Evolutionary conservation across 495 filamentous ascomycete genomes (phyloP), one percentile per base, ranked within the genome.

Genomic region (Cercophora scortea): DNA sequence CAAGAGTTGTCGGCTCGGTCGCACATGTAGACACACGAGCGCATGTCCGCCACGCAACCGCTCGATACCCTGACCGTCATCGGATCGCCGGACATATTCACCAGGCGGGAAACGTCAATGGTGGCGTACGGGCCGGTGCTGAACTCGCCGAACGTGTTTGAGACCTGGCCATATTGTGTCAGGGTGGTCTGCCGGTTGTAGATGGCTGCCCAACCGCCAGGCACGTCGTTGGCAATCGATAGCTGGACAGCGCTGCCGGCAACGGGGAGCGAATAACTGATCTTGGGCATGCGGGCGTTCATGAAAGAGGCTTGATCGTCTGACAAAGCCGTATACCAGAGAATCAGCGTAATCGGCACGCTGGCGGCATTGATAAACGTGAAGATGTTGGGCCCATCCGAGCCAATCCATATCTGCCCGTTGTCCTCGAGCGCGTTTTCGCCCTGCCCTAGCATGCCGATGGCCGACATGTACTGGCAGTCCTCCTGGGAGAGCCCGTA

Each of bases 101-200:
- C 63, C 33, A 71, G 54, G 18, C 67, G 51, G 11, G 63, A 66
- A 32, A 74, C 57, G 50, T 74, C 68, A 25, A 66, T 55, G n/a
- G 59, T 64, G 40, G 65, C 69, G 6, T 40, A 62, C 0, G 9
- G 12, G 11, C 60, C 61, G 0, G 57, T 63, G 51, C 50, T 71
- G 57, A 64, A 64, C 56, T 73, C 71, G 34, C 62, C 59, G 56
- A 68, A 67, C n/a, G 66, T 71, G 50, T 73, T 68, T 47, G 53
- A 35, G 42, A 72, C 50, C 50, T 65, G 65, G 2, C 68, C 71
- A 43, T 63, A 65, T 40, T 38, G 32, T 10, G 58, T 57, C 39
- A 68, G 56, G 8, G 56, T 42, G 32, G 59, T 61, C 17, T 56
- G 54, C 51, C 58, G 57, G 40, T 59, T 41, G 54, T 69, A 66